Base-by-base conservation (phyloP, 2,329 filamentous ascomycete species). In the Neurospora sp. region DNA sequence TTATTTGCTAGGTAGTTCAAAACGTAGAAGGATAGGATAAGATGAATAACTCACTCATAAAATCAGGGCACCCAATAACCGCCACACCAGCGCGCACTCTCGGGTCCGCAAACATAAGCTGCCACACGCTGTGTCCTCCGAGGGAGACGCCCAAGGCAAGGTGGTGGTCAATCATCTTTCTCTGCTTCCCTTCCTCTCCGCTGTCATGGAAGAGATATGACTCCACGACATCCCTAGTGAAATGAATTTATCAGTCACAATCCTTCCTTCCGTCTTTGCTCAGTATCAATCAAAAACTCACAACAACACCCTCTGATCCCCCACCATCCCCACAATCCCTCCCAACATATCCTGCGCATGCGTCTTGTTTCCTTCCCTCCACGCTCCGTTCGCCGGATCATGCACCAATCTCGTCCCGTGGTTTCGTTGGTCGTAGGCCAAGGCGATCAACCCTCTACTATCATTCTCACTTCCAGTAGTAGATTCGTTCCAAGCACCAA, bases 301-400 rank as follows among this genome's bases (percentile, higher is more conserved):
- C 74, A 98, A 90, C 72, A 98, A 81, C 10, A 90, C 84, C 17
- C 86, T 87, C 40, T 90, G 89, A 78, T 98, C 95, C n/a, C 83
- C 80, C 15, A 91, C 90, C 0, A 92, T 95, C 68, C 87, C 85
- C 80, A 88, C 87, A 71, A 94, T 90, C 72, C 89, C 87, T 38
- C 87, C 89, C 78, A 96, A 93, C 93, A 99, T 97, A 79, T 99
- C 96, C 77, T 93, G 89, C 0, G 93, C 95, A 81, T 98, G 96
- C 7, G 84, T 87, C 42, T 85, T 82, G 77, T 97, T 97, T 38
- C 93, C 93, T 43, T 87, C 81, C 62, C 87, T 86, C 95, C 94
- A 98, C 4, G 90, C 85, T 74, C 90, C 84, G 78, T 97, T 98
- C 36, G 91, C 89, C 19, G 84, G 74, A 8, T 86, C 81, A 75